Evolutionary conservation across 768 basidiomycete genomes (phyloP).

Genomic region (Boletellus sp.): DNA sequence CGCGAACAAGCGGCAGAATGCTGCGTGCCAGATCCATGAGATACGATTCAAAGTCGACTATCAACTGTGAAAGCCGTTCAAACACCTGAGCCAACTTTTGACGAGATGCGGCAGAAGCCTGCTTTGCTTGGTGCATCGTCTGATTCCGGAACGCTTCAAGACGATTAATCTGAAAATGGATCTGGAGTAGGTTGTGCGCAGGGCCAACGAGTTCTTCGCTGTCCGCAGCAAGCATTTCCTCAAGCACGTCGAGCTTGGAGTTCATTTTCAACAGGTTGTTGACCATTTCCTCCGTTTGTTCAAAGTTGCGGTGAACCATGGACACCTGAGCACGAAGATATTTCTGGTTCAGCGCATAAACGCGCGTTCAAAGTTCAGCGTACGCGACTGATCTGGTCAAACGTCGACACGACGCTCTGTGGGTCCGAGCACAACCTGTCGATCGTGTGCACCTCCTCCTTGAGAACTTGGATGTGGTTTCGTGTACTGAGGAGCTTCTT

Average conservation of each 20-base stretch:
- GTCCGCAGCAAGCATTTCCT: conserved; percentile 73
- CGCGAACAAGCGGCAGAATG: conserved; percentile 73
- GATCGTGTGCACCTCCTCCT: conserved; percentile 81
- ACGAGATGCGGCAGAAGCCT: conserved; percentile 63
- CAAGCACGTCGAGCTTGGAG: conserved; percentile 72
- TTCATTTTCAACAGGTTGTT: conserved; percentile 92
- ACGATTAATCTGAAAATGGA: conserved; percentile 89
- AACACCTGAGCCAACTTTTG: conserved; percentile 75
- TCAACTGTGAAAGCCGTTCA: conserved; percentile 76
- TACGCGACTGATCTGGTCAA: conserved; percentile 94
- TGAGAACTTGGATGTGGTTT: conserved; percentile 72
- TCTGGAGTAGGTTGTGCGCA: conserved; percentile 81
- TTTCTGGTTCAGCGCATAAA: neutral
- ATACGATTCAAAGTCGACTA: conserved; percentile 82
- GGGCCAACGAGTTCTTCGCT: conserved; percentile 78
- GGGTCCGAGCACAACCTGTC: conserved; percentile 77
- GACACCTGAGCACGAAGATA: conserved; percentile 70
- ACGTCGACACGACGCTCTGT: conserved; percentile 73
- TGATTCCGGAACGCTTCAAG: conserved; percentile 93
- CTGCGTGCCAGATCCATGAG: conserved; percentile 73
- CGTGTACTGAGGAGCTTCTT: conserved; percentile 75
- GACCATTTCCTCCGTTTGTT: conserved; percentile 94
- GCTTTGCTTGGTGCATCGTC: conserved; percentile 91
- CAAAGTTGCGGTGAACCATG: conserved; percentile 91
- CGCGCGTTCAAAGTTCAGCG: conserved; percentile 25